Evolutionary conservation across 345 rosid species (phyloP), one percentile per base, ranked within the genome.

Genomic region (Arabis hirsuta): DNA sequence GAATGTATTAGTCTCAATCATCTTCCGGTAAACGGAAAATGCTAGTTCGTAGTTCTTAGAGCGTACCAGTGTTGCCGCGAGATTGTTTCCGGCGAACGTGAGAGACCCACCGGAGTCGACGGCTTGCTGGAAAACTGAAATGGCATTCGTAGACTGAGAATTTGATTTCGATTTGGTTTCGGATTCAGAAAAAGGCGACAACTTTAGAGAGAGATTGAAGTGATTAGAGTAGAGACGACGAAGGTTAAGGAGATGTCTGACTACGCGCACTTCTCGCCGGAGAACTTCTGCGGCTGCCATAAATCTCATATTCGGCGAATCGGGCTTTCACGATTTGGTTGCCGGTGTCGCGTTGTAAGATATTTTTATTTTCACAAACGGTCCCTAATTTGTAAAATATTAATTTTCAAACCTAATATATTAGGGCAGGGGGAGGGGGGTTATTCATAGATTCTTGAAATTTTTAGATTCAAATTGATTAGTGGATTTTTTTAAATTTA

Each of bases 11-110:
- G 62, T 73, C 50, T 44, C 76, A 32, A 78, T 73, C 88, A 84
- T 81, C 76, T 69, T 77, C 34, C 60, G 41, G 52, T 89, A 78
- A 11, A 83, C 80, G 6, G 86, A 80, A 71, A 82, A 72, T 8
- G 84, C 90, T 7, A 82, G 60, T 12, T 81, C 83, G 69, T 83
- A 78, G 38, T 78, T 73, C 72, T 62, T 84, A 12, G 89, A 87
- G 76, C 69, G 88, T 31, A 84, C 89, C 71, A 84, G 82, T 8
- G 81, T 45, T 6, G 80, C 62, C 3, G 87, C 55, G 61, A 89
- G 89, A 76, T 77, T 81, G 72, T 82, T 85, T 39, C 79, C 80
- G 31, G 85, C 20, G 58, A 47, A 65, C 11, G 62, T 63, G 14
- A 80, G 86, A n/a, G 61, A 45, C 42, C 36, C 47, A 50, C 75